Conservation (phyloP, 352 stramenopile genomes). For the Globisporangium ultimum region DNA sequence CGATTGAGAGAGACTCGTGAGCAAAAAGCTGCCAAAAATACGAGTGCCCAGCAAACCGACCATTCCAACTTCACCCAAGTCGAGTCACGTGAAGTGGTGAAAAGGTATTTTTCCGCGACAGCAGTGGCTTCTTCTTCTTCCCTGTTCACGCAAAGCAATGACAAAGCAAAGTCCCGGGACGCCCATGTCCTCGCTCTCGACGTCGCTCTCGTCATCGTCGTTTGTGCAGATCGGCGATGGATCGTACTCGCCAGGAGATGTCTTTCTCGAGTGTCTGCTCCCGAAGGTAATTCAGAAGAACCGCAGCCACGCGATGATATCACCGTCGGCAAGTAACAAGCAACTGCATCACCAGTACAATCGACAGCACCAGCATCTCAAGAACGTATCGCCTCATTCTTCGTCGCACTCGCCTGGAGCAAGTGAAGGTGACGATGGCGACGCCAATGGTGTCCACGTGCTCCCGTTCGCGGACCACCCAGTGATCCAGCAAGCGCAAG, state of each 20-base stretch:
- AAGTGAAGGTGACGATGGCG: constrained; percentile 1
- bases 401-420: background rate
- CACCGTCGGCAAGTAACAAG: background rate
- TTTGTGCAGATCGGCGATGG: constrained; percentile 49
- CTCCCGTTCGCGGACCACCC: constrained; percentile 49
- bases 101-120: too few species aligned
- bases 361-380: background rate
- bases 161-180: constrained; percentile 15
- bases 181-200: constrained; percentile 15
- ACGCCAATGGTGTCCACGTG: constrained; percentile 21
- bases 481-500: constrained; percentile 44
- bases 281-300: constrained; percentile 22
- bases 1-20: background rate
- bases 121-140: too few species aligned
- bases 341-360: background rate
- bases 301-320: background rate
- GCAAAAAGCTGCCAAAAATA: background rate
- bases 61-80: background rate
- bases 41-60: background rate
- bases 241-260: constrained; percentile 53
- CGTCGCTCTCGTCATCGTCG: constrained; percentile 23
- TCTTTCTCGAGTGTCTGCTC: constrained; percentile 58
- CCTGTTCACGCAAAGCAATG: background rate
- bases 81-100: too few species aligned
- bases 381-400: background rate